Base-by-base conservation (phyloP, 2,329 filamentous ascomycete species). In the Paramyrothecium roridum region DNA sequence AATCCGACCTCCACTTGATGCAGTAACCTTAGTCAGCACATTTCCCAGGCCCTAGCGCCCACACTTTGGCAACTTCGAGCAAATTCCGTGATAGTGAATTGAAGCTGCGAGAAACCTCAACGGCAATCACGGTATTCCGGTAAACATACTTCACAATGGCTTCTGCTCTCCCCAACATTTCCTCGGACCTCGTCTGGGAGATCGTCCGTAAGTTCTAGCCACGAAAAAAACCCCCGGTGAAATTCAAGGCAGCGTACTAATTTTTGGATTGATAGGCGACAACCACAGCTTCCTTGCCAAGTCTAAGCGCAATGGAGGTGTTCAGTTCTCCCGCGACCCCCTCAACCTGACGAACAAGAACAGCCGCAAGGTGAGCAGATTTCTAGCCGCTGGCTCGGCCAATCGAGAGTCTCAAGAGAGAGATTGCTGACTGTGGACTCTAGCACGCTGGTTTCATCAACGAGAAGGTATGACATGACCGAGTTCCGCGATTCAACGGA, bases 281-380 rank as follows among this genome's bases (percentile, higher is more conserved):
- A 86, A 91, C 81, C 96, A 96, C 82, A 80, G 91, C 74, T 96
- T 82, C 85, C 88, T 96, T 75, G 90, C 93, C 76, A 96, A 96
- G 89, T 89, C 91, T 81, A 88, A 86, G 74, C 78, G 80, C 69
- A 82, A 82, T 70, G 92, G 90, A 72, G 89, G 90, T 75, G 82
- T 89, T 68, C 89, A 90, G 79, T 92, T 99, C 85, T 98, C 93
- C 67, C 89, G 90, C 69, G 93, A 98, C 75, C 91, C 93, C 70
- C 80, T 97, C 67, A 99, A 98, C 86, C 79, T 98, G 78, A 83
- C 80, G 76, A 98, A 97, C 88, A 82, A 88, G 79, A 89, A 96
- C 83, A 87, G 84, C 69, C 89, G 91, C 81, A 98, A 96, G 88
- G 91, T 95, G 78, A 63, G 62, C 17, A 13, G 12, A 4, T 21